Percentiles rank a stretch among this genome's conserved stretches.
phyloP scores from a whole-genome alignment of 73 alveolate genomes.

The Strombidium stylifer region DNA sequence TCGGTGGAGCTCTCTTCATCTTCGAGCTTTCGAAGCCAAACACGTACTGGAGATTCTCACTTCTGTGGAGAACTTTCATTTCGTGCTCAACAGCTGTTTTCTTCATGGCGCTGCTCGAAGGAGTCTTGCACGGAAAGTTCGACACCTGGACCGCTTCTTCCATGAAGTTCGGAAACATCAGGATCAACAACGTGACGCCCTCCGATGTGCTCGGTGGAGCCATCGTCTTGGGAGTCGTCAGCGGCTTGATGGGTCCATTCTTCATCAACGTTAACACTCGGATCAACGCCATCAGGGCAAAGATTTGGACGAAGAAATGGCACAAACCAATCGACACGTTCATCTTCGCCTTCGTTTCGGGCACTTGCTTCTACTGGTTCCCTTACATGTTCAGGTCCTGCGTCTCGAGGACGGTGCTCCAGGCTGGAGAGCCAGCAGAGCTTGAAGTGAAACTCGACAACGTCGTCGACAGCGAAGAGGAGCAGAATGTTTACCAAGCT shows the following conservation, averaged over 20 bases:
- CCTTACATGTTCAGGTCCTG: no score
- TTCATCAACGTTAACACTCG: no score
- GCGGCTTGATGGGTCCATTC: conserved; percentile 42
- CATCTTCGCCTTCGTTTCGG: no score
- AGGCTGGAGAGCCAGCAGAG: no score
- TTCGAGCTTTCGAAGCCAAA: conserved; percentile 46
- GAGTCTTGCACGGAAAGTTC: conserved; percentile 10
- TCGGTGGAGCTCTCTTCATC: conserved; percentile 54
- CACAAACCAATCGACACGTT: no score
- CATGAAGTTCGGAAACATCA: conserved; percentile 39
- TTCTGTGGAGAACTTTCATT: conserved; percentile 41
- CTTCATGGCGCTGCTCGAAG: conserved; percentile 1
- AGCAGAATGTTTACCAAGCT: no score
- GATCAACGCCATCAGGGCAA: no score
- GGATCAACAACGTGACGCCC: not conserved
- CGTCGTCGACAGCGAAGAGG: no score
- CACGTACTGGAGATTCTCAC: conserved; percentile 42
- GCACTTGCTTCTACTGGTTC: no score
- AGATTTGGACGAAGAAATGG: no score
- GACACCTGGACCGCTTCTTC: conserved; percentile 25
- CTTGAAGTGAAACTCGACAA: no score
- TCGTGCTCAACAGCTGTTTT: conserved; percentile 33
- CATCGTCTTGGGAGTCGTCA: conserved; percentile 25
- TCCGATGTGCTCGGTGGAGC: conserved; percentile 9
- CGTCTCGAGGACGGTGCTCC: no score